Conservation (phyloP, 2,329 filamentous ascomycete species). For the Xylariaceae sp. region DNA sequence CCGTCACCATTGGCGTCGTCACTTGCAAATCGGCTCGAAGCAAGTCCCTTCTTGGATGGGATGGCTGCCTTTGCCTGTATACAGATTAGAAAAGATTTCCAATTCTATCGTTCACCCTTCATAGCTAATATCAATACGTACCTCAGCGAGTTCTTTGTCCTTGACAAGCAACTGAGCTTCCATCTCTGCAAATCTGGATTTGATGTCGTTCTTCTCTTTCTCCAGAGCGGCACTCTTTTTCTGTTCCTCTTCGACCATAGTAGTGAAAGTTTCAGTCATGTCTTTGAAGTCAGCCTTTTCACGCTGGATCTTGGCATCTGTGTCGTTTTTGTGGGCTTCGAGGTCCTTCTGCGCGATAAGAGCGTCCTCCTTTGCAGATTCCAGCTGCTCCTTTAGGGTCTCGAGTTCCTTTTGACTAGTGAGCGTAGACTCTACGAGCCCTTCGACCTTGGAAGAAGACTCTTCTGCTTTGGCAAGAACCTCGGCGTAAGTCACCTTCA, state of each 20-base stretch:
- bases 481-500: slow-evolving; percentile 48
- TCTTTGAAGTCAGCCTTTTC: slow-evolving; percentile 59
- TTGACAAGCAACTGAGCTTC: slow-evolving; percentile 50
- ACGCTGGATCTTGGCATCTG: slow-evolving; percentile 53
- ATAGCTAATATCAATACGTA: slow-evolving; percentile 27
- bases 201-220: slow-evolving; percentile 31
- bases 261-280: slow-evolving; percentile 61
- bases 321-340: slow-evolving; percentile 50
- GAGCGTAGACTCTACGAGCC: too few relatives aligned
- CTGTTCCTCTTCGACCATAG: slow-evolving; percentile 58
- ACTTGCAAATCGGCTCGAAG: slow-evolving; percentile 53
- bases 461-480: slow-evolving; percentile 40
- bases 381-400: slow-evolving; percentile 43
- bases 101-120: neutral
- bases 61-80: slow-evolving; percentile 44
- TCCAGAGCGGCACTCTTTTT: slow-evolving; percentile 33
- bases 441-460: slow-evolving; percentile 26
- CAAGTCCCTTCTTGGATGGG: slow-evolving; percentile 47
- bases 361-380: slow-evolving; percentile 34
- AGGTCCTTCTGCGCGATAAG: slow-evolving; percentile 50
- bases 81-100: slow-evolving; percentile 6
- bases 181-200: slow-evolving; percentile 35
- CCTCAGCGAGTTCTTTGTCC: slow-evolving; percentile 62
- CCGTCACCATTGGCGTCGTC: slow-evolving; percentile 34
- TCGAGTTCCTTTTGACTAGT: slow-evolving; percentile 33